Conservation (phyloP, 116 monocot species). For the Thalassia testudinum region DNA sequence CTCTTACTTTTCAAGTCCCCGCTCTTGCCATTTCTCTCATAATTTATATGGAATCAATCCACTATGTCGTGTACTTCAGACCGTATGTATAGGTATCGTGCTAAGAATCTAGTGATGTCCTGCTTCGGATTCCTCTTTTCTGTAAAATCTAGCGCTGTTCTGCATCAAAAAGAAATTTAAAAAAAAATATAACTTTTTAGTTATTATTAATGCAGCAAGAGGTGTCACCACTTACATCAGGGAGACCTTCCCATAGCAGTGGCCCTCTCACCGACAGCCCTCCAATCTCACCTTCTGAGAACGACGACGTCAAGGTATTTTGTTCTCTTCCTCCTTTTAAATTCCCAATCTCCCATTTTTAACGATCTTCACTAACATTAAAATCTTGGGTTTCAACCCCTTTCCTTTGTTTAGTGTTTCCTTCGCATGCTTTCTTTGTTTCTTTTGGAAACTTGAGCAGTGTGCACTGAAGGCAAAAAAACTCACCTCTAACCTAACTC, state of each 20-base stretch:
- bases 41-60: too few relatives aligned
- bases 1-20: too few relatives aligned
- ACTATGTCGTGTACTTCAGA: too few relatives aligned
- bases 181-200: too few relatives aligned
- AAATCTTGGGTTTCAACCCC: neutral
- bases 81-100: too few relatives aligned
- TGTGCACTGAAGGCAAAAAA: too few relatives aligned
- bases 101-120: too few relatives aligned
- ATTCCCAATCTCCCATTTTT: too few relatives aligned
- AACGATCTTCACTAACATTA: neutral
- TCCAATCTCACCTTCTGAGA: constrained; percentile 68
- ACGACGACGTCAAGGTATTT: constrained; percentile 44
- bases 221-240: constrained; percentile 48
- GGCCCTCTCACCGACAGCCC: constrained; percentile 84
- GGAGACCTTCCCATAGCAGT: constrained; percentile 63
- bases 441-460: neutral
- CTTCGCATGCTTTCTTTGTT: neutral
- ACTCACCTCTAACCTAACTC: neutral
- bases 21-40: too few relatives aligned
- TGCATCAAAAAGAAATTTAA: too few relatives aligned
- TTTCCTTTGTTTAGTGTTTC: neutral
- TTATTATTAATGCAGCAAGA: constrained; percentile 56
- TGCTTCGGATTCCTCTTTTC: too few relatives aligned
- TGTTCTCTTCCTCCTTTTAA: neutral
- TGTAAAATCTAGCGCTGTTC: too few relatives aligned